Base-by-base conservation (phyloP, 352 stramenopile genomes). In the Pythium guiyangense region DNA sequence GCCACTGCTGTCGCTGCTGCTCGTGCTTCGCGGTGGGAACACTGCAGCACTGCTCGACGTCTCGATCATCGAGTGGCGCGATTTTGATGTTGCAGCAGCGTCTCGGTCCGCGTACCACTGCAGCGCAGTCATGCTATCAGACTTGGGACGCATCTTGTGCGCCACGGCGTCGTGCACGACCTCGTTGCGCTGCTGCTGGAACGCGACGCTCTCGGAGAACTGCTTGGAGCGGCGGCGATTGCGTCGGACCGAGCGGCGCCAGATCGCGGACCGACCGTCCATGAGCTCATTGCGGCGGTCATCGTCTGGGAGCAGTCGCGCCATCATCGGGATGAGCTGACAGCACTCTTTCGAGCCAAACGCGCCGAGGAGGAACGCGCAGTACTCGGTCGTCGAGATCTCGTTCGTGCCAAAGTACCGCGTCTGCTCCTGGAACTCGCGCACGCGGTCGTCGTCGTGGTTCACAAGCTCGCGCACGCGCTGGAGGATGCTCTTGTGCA, bases 401-500 rank as follows among this genome's bases (percentile, higher is more conserved):
- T 86, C 83, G 1, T 77, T 74, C 12, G 78, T 73, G 4, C 83
- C 83, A 66, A 90, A 92, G 55, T 92, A 80, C 54, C 74, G 87
- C 0, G 79, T 90, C 52, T 88, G 79, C 27, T 90, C 80, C 46
- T 90, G 83, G 50, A 92, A 92, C 51, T 88, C 83, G 20, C 74
- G 77, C 14, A 90, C 78, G 39, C 83, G 83, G 40, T 90, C 83
- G 57, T 90, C 78, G 27, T 92, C 78, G 42, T 77, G 66, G 4
- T 58, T 52, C 6, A 90, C 80, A 17, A 83, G 63, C 35, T 88
- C 83, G 14, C 75, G 67, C 22, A 92, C 77, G 6, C 62, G 84
- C 40, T 82, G 66, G 26, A 92, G 62, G 26, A 92, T 79, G 31
- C 77, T 74, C 50, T 89, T 90, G 63, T 92, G 83, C 4, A 92